Conservation (phyloP, 164 flowering plant genomes). For the Vitis amurensis region DNA sequence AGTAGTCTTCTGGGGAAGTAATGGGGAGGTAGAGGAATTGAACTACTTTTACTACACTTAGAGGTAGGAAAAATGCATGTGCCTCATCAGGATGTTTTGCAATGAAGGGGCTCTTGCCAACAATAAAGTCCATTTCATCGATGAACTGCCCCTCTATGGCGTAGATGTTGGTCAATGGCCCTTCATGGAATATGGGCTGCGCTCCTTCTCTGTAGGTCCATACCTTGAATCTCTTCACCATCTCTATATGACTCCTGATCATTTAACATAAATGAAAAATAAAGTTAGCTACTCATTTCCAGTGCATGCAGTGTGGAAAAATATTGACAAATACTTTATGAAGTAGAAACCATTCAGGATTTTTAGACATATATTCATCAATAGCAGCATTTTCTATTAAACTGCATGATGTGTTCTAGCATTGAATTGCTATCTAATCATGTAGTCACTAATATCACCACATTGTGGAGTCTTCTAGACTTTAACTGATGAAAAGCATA, state of each 20-base stretch:
- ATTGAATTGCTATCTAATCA: too few species aligned
- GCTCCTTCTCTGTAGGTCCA: constrained; percentile 74
- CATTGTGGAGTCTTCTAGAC: background rate
- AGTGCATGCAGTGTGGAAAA: background rate
- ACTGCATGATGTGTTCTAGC: too few species aligned
- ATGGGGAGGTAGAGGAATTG: constrained; percentile 41
- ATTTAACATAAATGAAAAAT: background rate
- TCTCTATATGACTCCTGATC: constrained; percentile 73
- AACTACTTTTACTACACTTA: constrained; percentile 43
- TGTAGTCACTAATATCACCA: too few species aligned
- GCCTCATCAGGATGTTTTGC: constrained; percentile 58
- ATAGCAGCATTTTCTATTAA: too few species aligned
- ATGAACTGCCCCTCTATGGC: constrained; percentile 67
- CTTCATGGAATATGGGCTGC: constrained; percentile 50
- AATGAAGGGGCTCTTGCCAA: constrained; percentile 25
- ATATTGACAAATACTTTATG: too few species aligned
- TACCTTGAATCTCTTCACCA: constrained; percentile 67
- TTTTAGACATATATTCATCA: too few species aligned
- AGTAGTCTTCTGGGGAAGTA: constrained; percentile 12
- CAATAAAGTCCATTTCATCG: constrained; percentile 40
- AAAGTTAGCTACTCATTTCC: too few species aligned
- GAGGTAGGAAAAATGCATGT: constrained; percentile 55
- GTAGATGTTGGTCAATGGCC: constrained; percentile 58
- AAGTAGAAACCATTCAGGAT: too few species aligned
- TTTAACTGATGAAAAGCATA: constrained; percentile 60